Evolutionary conservation across 139 green algal species (phyloP), one percentile per base, ranked within the genome.

Genomic region (Chlorella sp.): DNA sequence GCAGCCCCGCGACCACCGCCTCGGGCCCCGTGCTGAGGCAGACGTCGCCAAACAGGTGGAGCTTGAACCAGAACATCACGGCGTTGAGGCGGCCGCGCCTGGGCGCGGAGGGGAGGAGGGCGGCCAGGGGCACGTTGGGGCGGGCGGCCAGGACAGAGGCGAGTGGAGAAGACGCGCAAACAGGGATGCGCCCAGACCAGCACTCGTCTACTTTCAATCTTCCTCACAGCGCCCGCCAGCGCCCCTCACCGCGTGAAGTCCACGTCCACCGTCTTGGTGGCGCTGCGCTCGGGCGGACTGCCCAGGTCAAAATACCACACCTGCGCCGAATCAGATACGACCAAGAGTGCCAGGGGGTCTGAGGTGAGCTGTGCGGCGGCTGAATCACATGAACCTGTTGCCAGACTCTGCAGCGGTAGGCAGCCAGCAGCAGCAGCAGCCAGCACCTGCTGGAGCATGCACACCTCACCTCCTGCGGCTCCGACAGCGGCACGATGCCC

Each of bases 301-400:
- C 73, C 51, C 65, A 96, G 62, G 62, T 94, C 87, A 56, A 95
- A 94, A 63, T 94, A 85, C 86, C 86, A 96, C 7, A 78, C 84
- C n/a, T n/a, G n/a, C n/a, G n/a, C n/a, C n/a, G n/a, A n/a, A n/a
- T n/a, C n/a, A n/a, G n/a, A n/a, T n/a, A n/a, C n/a, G n/a, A n/a
- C n/a, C n/a, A n/a, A n/a, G n/a, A n/a, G n/a, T n/a, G n/a, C n/a
- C n/a, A n/a, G n/a, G n/a, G n/a, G n/a, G n/a, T n/a, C n/a, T n/a
- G n/a, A n/a, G n/a, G n/a, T n/a, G n/a, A n/a, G n/a, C n/a, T n/a
- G n/a, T n/a, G n/a, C n/a, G n/a, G n/a, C n/a, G n/a, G n/a, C n/a
- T n/a, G n/a, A n/a, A n/a, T n/a, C n/a, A n/a, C n/a, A n/a, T n/a
- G n/a, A n/a, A n/a, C n/a, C n/a, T n/a, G n/a, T n/a, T n/a, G n/a